Evolutionary conservation across 257 asterid genomes (phyloP), one percentile per base, ranked within the genome.

Genomic region (Pogostemon cablin): DNA sequence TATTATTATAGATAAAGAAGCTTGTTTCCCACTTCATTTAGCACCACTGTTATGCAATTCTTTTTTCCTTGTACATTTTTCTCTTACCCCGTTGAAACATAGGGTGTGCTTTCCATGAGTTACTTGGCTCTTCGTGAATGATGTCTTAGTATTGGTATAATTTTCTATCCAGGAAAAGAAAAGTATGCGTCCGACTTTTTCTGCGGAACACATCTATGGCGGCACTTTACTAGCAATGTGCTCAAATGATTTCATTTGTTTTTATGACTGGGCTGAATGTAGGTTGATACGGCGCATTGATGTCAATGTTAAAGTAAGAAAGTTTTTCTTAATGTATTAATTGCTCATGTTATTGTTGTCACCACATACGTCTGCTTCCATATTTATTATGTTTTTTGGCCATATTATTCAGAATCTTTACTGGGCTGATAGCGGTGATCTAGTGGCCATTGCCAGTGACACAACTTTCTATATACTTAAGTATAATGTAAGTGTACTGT

Each of bases 381-480:
- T 81, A 49, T 35, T 62, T 72, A 72, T 8, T 20, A n/a, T 68
- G 25, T 72, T 60, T 42, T 7, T 52, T 67, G 71, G 62, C 56
- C 56, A 73, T 68, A 48, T 65, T 56, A 78, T 78, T 39, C 92
- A 93, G 98, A 91, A 91, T 82, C 95, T 91, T 65, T 91, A 91
- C 72, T 91, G 97, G 97, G 97, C 95, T 75, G 97, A 90, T 71
- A 84, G 97, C 39, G 97, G 96, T 54, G 97, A 90, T 84, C 73
- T 90, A 76, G 88, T 90, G 83, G 78, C 97, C 73, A 85, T 90
- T 82, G 89, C 95, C 67, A 86, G 97, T 67, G 97, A 90, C 69
- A 2, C 96, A 50, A 84, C 96, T 60, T 88, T 88, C 81, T 88
- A 88, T 85, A 87, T 90, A 75, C 96, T 90, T 11, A 85, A 88